Evolutionary conservation across 2,329 filamentous ascomycete species (phyloP).

Genomic region (Claviceps arundinis): DNA sequence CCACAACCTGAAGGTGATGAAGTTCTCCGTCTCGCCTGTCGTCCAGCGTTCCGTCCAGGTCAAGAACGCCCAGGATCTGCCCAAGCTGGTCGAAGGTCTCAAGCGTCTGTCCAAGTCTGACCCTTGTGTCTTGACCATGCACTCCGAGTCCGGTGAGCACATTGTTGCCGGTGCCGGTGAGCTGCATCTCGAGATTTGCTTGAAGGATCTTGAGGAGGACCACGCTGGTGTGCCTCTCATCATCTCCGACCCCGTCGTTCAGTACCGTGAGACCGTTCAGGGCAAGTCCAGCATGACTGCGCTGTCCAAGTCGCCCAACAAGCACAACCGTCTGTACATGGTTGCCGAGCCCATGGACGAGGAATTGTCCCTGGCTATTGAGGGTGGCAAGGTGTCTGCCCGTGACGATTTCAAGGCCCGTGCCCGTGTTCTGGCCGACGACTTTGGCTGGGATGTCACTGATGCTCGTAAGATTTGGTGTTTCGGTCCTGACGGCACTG

Average conservation of each 20-base stretch:
- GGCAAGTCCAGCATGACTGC: constrained; percentile 84
- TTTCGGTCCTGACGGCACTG: constrained; percentile 95
- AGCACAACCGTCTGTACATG: constrained; percentile 99
- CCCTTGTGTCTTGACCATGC: constrained; percentile 87
- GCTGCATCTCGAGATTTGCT: constrained; percentile 98
- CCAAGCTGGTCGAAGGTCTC: constrained; percentile 99
- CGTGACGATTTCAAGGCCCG: constrained; percentile 99
- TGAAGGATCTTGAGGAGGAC: constrained; percentile 99
- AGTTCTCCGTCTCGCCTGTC: constrained; percentile 99
- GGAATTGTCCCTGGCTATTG: constrained; percentile 83
- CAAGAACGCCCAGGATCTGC: constrained; percentile 99
- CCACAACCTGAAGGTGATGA: constrained; percentile 99
- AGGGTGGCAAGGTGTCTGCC: constrained; percentile 79
- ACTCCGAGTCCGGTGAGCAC: constrained; percentile 92
- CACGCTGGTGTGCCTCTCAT: constrained; percentile 96
- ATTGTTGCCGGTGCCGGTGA: constrained; percentile 98
- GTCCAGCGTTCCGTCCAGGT: constrained; percentile 97
- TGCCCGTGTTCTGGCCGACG: constrained; percentile 90
- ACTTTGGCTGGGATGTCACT: constrained; percentile 98
- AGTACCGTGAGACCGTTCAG: constrained; percentile 93
- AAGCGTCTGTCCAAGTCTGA: constrained; percentile 99
- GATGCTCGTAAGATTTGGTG: constrained; percentile 99
- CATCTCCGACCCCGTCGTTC: constrained; percentile 95
- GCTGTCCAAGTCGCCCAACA: constrained; percentile 99
- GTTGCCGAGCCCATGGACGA: constrained; percentile 80